phyloP scores from a whole-genome alignment of 2,329 filamentous ascomycete species.

The Aureobasidium zeae region DNA sequence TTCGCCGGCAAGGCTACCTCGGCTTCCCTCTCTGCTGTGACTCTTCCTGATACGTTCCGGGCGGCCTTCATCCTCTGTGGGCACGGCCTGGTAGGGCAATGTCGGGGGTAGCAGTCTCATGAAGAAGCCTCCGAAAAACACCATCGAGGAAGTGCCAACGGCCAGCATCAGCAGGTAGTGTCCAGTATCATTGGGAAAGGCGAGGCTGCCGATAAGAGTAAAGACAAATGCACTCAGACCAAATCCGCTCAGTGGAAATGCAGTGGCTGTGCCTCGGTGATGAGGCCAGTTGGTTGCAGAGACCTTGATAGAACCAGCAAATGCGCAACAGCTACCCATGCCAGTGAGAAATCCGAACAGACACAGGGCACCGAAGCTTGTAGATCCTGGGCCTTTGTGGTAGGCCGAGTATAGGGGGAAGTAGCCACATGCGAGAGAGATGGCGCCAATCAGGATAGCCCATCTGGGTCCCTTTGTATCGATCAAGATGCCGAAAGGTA shows the following conservation, averaged over 20 bases:
- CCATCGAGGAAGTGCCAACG: conserved; percentile 66
- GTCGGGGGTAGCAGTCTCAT: conserved; percentile 60
- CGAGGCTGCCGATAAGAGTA: conserved; percentile 63
- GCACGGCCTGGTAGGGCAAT: conserved; percentile 49
- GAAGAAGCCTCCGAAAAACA: conserved; percentile 74
- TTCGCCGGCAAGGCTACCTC: conserved; percentile 40
- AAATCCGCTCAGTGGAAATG: conserved; percentile 85
- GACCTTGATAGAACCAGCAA: conserved; percentile 75
- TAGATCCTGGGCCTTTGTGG: conserved; percentile 52
- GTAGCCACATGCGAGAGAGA: conserved; percentile 70
- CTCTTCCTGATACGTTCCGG: conserved; percentile 35
- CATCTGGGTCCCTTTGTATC: conserved; percentile 73
- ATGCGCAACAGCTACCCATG: conserved; percentile 83
- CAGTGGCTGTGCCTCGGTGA: conserved; percentile 85
- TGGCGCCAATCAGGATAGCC: conserved; percentile 64
- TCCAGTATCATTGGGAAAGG: conserved; percentile 76
- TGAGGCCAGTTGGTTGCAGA: conserved; percentile 83
- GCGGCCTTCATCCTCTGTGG: conserved; percentile 37
- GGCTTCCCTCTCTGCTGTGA: conserved; percentile 35
- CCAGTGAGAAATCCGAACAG: conserved; percentile 81
- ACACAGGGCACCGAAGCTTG: conserved; percentile 54
- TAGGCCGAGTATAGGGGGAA: conserved; percentile 77
- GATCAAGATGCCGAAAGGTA: conserved; percentile 80
- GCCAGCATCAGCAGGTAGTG: conserved; percentile 73
- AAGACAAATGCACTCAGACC: conserved; percentile 96